Evolutionary conservation across 441 rosid genomes (phyloP), one percentile per base, ranked within the genome.

Genomic region (Erodium chrysanthum): DNA sequence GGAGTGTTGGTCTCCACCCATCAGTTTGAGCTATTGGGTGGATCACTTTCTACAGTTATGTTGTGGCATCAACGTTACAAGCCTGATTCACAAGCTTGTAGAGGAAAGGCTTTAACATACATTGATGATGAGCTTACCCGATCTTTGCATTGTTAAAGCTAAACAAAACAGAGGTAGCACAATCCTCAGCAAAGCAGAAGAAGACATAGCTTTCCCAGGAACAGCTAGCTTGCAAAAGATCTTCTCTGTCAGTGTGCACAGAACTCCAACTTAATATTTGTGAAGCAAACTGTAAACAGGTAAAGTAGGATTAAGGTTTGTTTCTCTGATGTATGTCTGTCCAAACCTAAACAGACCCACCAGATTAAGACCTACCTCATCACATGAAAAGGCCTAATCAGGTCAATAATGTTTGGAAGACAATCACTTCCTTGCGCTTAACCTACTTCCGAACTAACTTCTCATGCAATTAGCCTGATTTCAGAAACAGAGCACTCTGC

Each of bases 91-190:
- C 29, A 25, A 25, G 3, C 29, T 1, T 1, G 29, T 25, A 35
- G 40, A 5, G 5, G 0, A 4, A 35, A 44, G 8, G 15, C n/a
- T 2, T 10, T 0, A 0, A 44, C 15, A 42, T 0, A 10, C 0
- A 0, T 5, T 46, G 6, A 14, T 46, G 17, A 46, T 12, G 15
- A 46, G 54, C 10, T 68, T 76, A 83, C 85, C 85, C 40, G 83
- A 78, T 67, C 46, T 67, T 15, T 67, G 71, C 7, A 74, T 60
- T 25, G 29, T 25, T 25, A 25, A 25, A 25, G 29, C 3, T 3
- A 25, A 25, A 25, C 1, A 1, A 1, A 25, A 3, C 29, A 25
- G 29, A 25, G 29, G 29, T 25, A 25, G 52, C 33, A 73, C 1
- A 3, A 63, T 65, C 20, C 61, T 31, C 8, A 21, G 64, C 44